Evolutionary conservation across 2,329 filamentous ascomycete genomes (phyloP).

Genomic region (Hymenoscyphus fructigenus): DNA sequence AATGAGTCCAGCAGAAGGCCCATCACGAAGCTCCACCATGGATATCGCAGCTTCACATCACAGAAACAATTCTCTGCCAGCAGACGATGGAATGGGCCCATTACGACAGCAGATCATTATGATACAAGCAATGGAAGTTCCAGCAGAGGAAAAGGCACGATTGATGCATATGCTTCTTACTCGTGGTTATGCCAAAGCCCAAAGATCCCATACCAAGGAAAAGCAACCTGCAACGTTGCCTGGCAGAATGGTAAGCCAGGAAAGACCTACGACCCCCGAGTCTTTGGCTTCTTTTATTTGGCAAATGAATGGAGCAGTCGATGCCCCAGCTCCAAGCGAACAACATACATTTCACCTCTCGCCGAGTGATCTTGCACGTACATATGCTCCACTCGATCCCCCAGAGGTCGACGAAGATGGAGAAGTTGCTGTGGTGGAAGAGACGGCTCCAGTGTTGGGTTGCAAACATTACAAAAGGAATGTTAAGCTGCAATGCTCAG

Average conservation of each 20-base stretch:
- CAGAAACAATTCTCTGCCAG: conserved; percentile 47
- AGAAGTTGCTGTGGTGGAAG: conserved; percentile 31
- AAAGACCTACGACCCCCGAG: conserved; percentile 45
- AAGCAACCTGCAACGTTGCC: conserved; percentile 29
- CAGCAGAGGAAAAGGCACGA: conserved; percentile 64
- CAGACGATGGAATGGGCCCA: conserved; percentile 74
- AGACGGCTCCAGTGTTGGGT: conserved; percentile 55
- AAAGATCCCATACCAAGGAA: conserved; percentile 34
- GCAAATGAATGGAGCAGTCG: conserved; percentile 44
- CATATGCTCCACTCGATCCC: conserved; percentile 58
- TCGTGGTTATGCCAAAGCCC: conserved; percentile 60
- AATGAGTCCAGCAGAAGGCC: conserved; percentile 29
- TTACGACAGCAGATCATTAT: conserved; percentile 66
- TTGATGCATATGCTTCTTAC: conserved; percentile 70
- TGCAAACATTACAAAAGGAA: conserved; percentile 94
- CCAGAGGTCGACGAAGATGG: conserved; percentile 49
- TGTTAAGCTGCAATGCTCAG: conserved; percentile 90
- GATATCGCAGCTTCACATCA: conserved; percentile 24
- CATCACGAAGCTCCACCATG: conserved; percentile 28
- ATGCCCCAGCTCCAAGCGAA: conserved; percentile 23
- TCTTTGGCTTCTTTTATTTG: conserved; percentile 58
- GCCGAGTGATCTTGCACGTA: conserved; percentile 64
- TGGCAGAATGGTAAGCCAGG: conserved; percentile 37
- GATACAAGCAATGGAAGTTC: conserved; percentile 62
- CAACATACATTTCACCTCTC: conserved; percentile 49